phyloP scores from a whole-genome alignment of 2,329 filamentous ascomycete genomes.

The Fusarium sp. region DNA sequence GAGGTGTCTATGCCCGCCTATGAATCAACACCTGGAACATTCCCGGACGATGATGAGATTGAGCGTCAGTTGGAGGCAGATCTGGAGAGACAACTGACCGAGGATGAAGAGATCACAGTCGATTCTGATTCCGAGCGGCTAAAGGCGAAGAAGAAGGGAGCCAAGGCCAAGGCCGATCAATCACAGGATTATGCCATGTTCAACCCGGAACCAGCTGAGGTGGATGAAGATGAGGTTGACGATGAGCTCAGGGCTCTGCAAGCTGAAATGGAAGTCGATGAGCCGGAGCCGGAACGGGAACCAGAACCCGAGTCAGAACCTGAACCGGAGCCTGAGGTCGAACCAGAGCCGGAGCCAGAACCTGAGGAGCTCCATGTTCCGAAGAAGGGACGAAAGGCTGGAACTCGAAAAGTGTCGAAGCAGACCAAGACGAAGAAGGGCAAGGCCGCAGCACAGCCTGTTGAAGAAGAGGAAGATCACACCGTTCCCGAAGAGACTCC shows the following conservation, averaged over 20 bases:
- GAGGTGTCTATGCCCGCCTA: constrained; percentile 63
- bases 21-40: constrained; percentile 52
- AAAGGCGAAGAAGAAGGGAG: constrained; percentile 48
- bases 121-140: constrained; percentile 60
- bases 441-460: constrained; percentile 49
- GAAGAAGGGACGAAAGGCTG: constrained; percentile 67
- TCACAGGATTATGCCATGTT: constrained; percentile 64
- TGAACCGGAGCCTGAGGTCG: constrained; percentile 18
- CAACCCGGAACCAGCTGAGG: constrained; percentile 58
- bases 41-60: constrained; percentile 73
- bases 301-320: constrained; percentile 1
- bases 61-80: constrained; percentile 75
- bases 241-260: constrained; percentile 64
- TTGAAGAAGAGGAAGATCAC: constrained; percentile 31
- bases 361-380: constrained; percentile 57
- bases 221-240: constrained; percentile 62
- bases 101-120: constrained; percentile 62
- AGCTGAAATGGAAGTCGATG: constrained; percentile 59
- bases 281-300: constrained; percentile 13
- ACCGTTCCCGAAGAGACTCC: constrained; percentile 16
- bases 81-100: constrained; percentile 66
- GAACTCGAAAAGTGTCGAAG: constrained; percentile 64
- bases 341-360: constrained; percentile 17
- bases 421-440: constrained; percentile 61
- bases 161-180: constrained; percentile 45